phyloP scores from a whole-genome alignment of 208 protist genomes.

The Trypanosomatidae sp. region DNA sequence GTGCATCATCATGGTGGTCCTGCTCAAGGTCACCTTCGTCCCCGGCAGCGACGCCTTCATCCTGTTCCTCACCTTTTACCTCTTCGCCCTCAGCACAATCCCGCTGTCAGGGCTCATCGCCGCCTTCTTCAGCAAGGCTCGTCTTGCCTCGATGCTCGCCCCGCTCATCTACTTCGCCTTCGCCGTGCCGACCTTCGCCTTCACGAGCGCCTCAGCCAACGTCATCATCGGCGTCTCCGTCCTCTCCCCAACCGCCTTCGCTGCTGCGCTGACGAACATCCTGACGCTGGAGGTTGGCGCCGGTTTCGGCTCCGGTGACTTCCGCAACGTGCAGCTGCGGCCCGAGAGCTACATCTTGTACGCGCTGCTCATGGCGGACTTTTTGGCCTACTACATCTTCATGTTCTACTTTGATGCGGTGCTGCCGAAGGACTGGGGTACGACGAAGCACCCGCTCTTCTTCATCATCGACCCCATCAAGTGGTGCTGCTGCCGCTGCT shows the following conservation, averaged over 20 bases:
- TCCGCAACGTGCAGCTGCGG: slow-evolving; percentile 19
- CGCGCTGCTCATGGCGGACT: slow-evolving; percentile 35
- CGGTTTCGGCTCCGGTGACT: slow-evolving; percentile 26
- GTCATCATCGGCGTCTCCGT: slow-evolving; percentile 38
- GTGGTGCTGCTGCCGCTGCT: slow-evolving; percentile 24
- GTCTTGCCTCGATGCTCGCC: slow-evolving; percentile 53
- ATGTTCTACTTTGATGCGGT: slow-evolving; percentile 76
- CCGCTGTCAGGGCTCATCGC: slow-evolving; percentile 55
- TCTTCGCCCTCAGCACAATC: slow-evolving; percentile 46
- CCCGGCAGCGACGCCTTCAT: slow-evolving; percentile 40
- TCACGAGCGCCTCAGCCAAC: slow-evolving; percentile 28
- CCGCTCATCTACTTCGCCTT: slow-evolving; percentile 74
- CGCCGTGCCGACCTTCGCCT: slow-evolving; percentile 63
- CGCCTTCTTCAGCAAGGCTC: slow-evolving; percentile 75
- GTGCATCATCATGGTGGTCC: slow-evolving; percentile 43
- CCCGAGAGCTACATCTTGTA: slow-evolving; percentile 32
- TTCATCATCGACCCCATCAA: slow-evolving; percentile 52
- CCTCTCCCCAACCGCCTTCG: slow-evolving; percentile 59
- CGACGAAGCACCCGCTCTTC: slow-evolving; percentile 59
- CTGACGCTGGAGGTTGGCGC: slow-evolving; percentile 31
- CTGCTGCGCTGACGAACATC: slow-evolving; percentile 32
- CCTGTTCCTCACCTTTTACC: slow-evolving; percentile 64
- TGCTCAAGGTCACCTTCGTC: slow-evolving; percentile 53
- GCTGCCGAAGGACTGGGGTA: slow-evolving; percentile 67
- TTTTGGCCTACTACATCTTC: slow-evolving; percentile 58